Base-by-base conservation (phyloP, 805 yeast genomes). In the Yamadazyma scolyti region DNA sequence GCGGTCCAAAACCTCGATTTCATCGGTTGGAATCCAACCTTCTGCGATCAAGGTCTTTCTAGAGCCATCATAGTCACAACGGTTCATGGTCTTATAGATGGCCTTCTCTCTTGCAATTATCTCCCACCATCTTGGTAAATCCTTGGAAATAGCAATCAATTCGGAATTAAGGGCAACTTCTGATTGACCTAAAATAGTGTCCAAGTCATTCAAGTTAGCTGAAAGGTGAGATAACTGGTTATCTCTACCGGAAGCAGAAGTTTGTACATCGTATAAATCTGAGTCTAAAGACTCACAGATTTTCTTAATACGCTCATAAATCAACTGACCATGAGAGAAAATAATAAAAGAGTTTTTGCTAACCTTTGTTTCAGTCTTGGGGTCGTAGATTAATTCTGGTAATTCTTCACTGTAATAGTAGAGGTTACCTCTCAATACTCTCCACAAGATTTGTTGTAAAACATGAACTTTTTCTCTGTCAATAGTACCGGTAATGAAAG, bases 1-100 rank as follows among this genome's bases (percentile, higher is more conserved):
- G 23, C 68, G 60, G 40, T 79, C 82, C 34, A 90, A 77, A n/a
- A 61, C 45, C 5, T 71, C 68, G 22, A 89, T 61, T 39, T 88
- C 96, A 40, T 75, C 77, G 13, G 79, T 71, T 23, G 99, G 97
- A 13, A 86, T 67, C 99, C 99, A 93, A 19, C 97, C 98, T 65
- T 94, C 97, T 13, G 94, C 95, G 28, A 90, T 75, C 39, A 93
- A 67, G 21, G 95, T 84, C 55, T 83, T 77, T 61, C 96, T 78
- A n/a, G 81, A 65, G 42, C 76, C 85, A 50, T 84, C 94, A 56
- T 80, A 82, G 50, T 84, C 86, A 56, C 87, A 78, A 48, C 74
- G 68, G 58, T 87, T 87, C 66, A 93, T 68, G 0, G 87, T 73
- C 20, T 80, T 70, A 57, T 82, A 88, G 10, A 89, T 79, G 9